Evolutionary conservation across 495 filamentous ascomycete genomes (phyloP), one percentile per base, ranked within the genome.

Genomic region (Podospora pseudopauciseta): DNA sequence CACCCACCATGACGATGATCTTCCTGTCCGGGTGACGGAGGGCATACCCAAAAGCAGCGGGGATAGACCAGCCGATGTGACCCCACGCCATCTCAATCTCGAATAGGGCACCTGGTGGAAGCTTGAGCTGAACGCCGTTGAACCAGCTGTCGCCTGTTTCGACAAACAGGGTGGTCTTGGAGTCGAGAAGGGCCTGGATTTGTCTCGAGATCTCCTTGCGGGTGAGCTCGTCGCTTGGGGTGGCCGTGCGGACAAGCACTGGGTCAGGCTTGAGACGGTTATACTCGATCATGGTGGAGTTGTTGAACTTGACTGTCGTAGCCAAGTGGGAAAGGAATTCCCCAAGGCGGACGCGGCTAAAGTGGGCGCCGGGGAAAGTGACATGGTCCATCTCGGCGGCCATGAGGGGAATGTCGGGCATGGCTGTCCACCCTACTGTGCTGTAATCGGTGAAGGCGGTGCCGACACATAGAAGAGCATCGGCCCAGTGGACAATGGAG

Each of bases 81-180:
- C 72, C 74, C 74, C 74, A 76, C 39, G 72, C 70, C 72, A 74
- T 74, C 72, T 74, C 72, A 28, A 74, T 74, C 68, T 74, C 72
- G n/a, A 74, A 74, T 54, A 70, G 65, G 9, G 72, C 72, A 15
- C 72, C 72, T 5, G 56, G 56, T 4, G 72, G 72, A 11, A 74
- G 63, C 27, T 39, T 60, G 13, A 74, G 65, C 44, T 68, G 62
- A 28, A 74, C 66, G 54, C 72, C 70, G 63, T 74, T 74, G 65
- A 74, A 74, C 72, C 72, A 74, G 49, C 63, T 70, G 65, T 74
- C 72, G 15, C 72, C 72, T 13, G 72, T 74, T 26, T 74, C 72
- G 34, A 70, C 70, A 54, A 74, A 74, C 18, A 74, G 34, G 5
- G 56, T 39, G 0, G 72, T 68, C 23, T 72, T 65, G 16, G 57